A percentile compares a stretch with the other conserved stretches of the same genome.
These are phyloP conservation scores for Aspergillus nomiae DNA, from an alignment of 2,329 filamentous ascomycete species.

Conservation along the genomic window DNA sequence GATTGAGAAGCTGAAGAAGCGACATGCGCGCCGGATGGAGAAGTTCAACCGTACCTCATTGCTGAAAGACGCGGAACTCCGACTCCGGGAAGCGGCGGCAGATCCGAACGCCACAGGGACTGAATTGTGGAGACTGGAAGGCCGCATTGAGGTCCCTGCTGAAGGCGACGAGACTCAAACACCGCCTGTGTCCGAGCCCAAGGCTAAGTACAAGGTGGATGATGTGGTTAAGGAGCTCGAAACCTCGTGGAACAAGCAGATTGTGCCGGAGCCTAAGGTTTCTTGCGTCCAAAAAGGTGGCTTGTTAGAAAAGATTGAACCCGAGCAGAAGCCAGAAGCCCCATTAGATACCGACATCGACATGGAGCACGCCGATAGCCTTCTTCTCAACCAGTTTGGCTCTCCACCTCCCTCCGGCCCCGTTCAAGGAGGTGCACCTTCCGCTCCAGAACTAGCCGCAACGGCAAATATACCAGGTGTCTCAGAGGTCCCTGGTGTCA, in stretches of 20 bases:
- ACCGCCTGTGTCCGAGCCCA: constrained; percentile 42
- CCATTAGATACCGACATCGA: constrained; percentile 33
- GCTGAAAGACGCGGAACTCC: constrained; percentile 73
- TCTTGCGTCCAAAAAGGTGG: constrained; percentile 78
- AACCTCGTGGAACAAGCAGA: constrained; percentile 65
- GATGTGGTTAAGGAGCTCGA: constrained; percentile 77
- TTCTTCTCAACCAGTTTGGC: constrained; percentile 39
- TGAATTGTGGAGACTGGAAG: constrained; percentile 67
- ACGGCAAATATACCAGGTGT: constrained; percentile 41
- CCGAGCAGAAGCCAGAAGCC: constrained; percentile 27
- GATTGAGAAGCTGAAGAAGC: constrained; percentile 79
- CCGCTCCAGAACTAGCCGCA: constrained; percentile 49
- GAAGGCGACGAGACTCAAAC: constrained; percentile 39
- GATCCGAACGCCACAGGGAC: constrained; percentile 55
- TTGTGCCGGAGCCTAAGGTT: constrained; percentile 65
- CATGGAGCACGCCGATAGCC: constrained; percentile 35
- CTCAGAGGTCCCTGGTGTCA: constrained; percentile 5
- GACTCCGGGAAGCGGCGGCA: constrained; percentile 68
- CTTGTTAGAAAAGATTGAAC: constrained; percentile 58
- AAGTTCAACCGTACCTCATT: constrained; percentile 71
- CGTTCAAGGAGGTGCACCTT: constrained; percentile 54
- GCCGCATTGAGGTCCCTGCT: constrained; percentile 38
- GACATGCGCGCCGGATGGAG: constrained; percentile 74
- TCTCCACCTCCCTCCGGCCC: constrained; percentile 20
- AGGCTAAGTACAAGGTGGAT: constrained; percentile 56